phyloP scores from a whole-genome alignment of 1,139 yeast genomes.

The Candida albicans region DNA sequence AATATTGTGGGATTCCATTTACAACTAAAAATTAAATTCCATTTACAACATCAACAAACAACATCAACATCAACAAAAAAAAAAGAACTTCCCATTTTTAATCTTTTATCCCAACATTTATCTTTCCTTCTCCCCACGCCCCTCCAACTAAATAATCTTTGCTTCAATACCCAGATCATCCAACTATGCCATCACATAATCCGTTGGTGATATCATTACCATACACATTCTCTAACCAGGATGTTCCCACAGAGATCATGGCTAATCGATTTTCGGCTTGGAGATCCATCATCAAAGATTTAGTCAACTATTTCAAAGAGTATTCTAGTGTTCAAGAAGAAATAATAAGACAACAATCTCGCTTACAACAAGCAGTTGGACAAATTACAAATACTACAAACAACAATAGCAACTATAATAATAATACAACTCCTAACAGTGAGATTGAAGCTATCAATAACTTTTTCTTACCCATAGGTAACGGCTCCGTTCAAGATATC shows the following conservation, averaged over 20 bases:
- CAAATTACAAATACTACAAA: constrained; percentile 21
- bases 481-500: constrained; percentile 79
- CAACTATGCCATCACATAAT: constrained; percentile 16
- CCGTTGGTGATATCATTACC: constrained; percentile 43
- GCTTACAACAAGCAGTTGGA: constrained; percentile 77
- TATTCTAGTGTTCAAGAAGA: constrained; percentile 87
- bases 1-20: too few species aligned
- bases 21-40: too few species aligned
- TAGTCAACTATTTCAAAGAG: constrained; percentile 74
- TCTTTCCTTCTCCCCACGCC: not conserved
- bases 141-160: not conserved
- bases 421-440: constrained; percentile 10
- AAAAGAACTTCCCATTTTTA: too few species aligned
- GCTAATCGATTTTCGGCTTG: constrained; percentile 85
- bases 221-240: constrained; percentile 29
- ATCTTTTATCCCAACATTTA: too few species aligned
- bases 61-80: too few species aligned
- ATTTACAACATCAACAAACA: too few species aligned
- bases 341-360: constrained; percentile 75
- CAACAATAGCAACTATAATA: constrained; percentile 6
- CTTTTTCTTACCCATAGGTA: constrained; percentile 71
- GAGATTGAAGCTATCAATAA: constrained; percentile 31
- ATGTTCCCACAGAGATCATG: constrained; percentile 79
- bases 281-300: constrained; percentile 75
- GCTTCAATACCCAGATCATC: not conserved